Base-by-base conservation (phyloP, 2,329 filamentous ascomycete genomes). In the Dendryphion nanum region DNA sequence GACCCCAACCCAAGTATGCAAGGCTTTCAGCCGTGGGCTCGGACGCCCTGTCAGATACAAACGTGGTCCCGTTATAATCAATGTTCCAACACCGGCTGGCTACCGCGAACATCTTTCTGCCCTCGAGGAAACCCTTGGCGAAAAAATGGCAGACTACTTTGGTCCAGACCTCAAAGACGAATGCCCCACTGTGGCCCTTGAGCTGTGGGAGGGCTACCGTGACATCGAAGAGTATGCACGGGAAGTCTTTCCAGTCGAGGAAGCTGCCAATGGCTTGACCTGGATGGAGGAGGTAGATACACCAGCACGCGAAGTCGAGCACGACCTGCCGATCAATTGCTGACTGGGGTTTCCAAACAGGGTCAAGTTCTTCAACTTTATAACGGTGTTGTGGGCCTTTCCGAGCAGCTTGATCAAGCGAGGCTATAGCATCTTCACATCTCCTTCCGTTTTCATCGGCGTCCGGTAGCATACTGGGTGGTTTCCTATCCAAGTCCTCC, bases 181-280 rank as follows among this genome's bases (percentile, higher is more conserved):
- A 48, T 86, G 86, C 48, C 89, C 89, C 0, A 76, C 78, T 6
- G 82, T 89, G 50, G 87, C 90, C 1, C 73, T 91, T 45, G 78
- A 85, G 52, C 71, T 98, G 17, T 97, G 93, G 93, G 88, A 95
- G 61, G 93, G 89, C 4, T 89, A 89, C 50, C 78, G 93, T 38
- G 86, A 88, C 19, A 78, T 97, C 51, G 89, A 96, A 61, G 93
- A 97, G 67, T 98, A 97, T 63, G 91, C 91, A 1, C 78, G 86
- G 33, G 93, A 97, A 63, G 89, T 94, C 18, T 97, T 97, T 56
- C 88, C 89, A 0, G 77, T 96, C 10, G 93, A 98, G 66, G 93
- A 98, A 69, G 85, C 90, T 53, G 89, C 89, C 20, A 97, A 97
- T 62, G 91, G 91, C 4, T 71, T 93, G 58, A 88, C 85, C 13